A percentile compares a stretch with the other conserved stretches of the same genome.
Conservation (phyloP, 176 grass and related monocot genomes). For the Dendrocalamus sinicus region DNA sequence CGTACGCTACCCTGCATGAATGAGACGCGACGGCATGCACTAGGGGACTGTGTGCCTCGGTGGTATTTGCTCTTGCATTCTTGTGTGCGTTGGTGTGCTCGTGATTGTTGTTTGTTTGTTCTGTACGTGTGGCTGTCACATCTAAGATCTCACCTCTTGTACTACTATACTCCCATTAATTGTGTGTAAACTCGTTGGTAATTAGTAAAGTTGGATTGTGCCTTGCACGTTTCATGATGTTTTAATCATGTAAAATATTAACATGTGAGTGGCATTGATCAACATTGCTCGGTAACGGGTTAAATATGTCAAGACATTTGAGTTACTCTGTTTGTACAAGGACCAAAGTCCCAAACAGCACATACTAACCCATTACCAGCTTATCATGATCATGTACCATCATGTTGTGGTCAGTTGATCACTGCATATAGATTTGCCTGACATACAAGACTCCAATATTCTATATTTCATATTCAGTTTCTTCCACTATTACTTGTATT, state of each 20-base stretch:
- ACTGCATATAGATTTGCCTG: no score
- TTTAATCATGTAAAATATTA: background rate
- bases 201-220: background rate
- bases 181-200: background rate
- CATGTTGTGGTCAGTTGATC: no score
- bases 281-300: background rate
- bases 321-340: no score
- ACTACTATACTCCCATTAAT: background rate
- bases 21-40: conserved; percentile 20
- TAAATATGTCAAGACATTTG: no score
- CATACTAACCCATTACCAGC: no score
- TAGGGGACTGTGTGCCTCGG: background rate
- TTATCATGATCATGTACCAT: no score
- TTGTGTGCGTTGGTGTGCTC: background rate
- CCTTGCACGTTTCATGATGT: background rate
- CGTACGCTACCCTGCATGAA: conserved; percentile 50
- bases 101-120: conserved; percentile 29
- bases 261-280: background rate
- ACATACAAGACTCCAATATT: no score
- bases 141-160: conserved; percentile 18
- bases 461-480: no score
- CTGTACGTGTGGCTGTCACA: background rate
- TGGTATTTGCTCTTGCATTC: conserved; percentile 15
- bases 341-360: no score
- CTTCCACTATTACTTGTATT: no score